Evolutionary conservation across 164 flowering plant genomes (phyloP).

Genomic region (Hamamelis virginiana): DNA sequence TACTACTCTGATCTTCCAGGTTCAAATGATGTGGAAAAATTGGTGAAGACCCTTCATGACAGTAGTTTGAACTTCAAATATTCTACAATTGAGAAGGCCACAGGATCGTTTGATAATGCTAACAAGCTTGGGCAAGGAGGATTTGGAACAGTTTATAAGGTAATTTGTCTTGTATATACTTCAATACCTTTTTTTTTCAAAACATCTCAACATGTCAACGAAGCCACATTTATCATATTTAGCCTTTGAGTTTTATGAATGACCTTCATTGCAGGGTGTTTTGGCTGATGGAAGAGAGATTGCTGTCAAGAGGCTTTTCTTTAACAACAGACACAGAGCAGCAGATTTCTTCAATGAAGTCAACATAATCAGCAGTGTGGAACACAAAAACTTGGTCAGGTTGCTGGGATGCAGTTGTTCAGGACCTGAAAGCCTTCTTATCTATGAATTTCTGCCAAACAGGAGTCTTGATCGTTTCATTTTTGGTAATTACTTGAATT

Average conservation of each 20-base stretch:
- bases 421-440: conserved; percentile 80
- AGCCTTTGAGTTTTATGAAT: not conserved
- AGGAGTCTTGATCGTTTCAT: conserved; percentile 70
- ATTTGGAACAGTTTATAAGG: conserved; percentile 81
- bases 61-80: conserved; percentile 71
- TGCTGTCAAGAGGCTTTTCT: conserved; percentile 78
- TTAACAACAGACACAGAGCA: conserved; percentile 67
- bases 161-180: conserved; percentile 5
- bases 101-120: conserved; percentile 39
- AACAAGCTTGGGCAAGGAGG: conserved; percentile 87
- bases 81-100: conserved; percentile 56
- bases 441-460: conserved; percentile 68
- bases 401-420: conserved; percentile 75
- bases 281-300: conserved; percentile 77
- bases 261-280: conserved; percentile 49
- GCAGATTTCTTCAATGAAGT: conserved; percentile 82
- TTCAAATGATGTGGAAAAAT: conserved; percentile 47
- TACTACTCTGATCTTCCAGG: conserved; percentile 30
- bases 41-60: conserved; percentile 59
- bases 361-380: conserved; percentile 62
- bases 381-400: conserved; percentile 70
- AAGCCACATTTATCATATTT: not conserved
- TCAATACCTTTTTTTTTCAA: not conserved
- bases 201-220: no score
- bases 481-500: conserved; percentile 42